phyloP scores from a whole-genome alignment of 2,329 filamentous ascomycete genomes.

The Geosmithia putterillii region DNA sequence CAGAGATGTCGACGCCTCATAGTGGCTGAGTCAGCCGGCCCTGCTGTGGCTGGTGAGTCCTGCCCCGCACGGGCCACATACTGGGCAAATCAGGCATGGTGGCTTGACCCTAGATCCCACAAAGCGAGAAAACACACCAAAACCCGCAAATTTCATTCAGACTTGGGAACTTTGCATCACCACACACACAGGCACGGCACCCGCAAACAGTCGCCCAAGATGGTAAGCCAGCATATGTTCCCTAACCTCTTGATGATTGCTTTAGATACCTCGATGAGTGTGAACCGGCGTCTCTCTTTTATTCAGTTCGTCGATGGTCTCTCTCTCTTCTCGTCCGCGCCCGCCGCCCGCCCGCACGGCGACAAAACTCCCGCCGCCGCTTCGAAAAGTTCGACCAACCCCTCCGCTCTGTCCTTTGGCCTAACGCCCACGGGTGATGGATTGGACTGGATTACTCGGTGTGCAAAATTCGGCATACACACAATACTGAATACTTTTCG shows the following conservation, averaged over 20 bases:
- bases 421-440: too few species aligned
- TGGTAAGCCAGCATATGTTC: slow-evolving; percentile 22
- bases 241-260: neutral
- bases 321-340: neutral
- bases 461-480: too few species aligned
- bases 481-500: too few species aligned
- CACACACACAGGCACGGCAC: slow-evolving; percentile 27
- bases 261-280: neutral
- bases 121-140: slow-evolving; percentile 30
- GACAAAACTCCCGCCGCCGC: too few species aligned
- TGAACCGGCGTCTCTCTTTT: neutral
- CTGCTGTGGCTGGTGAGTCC: slow-evolving; percentile 10
- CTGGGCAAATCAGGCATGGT: slow-evolving; percentile 17
- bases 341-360: neutral
- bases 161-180: slow-evolving; percentile 26
- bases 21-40: slow-evolving; percentile 7
- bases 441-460: too few species aligned
- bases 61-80: slow-evolving; percentile 11
- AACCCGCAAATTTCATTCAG: slow-evolving; percentile 24
- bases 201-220: slow-evolving; percentile 33
- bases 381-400: neutral
- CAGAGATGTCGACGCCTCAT: too few species aligned
- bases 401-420: too few species aligned
- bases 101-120: slow-evolving; percentile 27
- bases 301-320: too few species aligned